phyloP scores from a whole-genome alignment of 2,329 filamentous ascomycete genomes.

The Colletotrichum somersetense region DNA sequence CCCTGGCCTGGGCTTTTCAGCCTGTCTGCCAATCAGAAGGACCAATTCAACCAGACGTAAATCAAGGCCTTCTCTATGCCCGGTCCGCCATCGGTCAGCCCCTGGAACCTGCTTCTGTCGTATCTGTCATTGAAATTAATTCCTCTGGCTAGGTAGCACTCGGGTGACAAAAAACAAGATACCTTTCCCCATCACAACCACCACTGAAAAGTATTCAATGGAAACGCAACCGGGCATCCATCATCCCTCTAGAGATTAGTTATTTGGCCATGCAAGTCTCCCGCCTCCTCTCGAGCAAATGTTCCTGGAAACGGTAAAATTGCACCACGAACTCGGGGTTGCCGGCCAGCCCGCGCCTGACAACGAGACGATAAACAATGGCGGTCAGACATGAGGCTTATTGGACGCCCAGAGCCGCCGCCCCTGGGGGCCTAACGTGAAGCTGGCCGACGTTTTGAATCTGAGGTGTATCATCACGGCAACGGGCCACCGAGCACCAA shows the following conservation, averaged over 20 bases:
- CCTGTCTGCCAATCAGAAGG: conserved; percentile 6
- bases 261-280: background rate
- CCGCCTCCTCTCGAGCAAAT: background rate
- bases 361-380: conserved; percentile 16
- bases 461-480: conserved; percentile 20
- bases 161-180: no score
- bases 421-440: background rate
- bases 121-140: conserved; percentile 12
- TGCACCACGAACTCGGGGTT: background rate
- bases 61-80: background rate
- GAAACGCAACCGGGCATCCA: background rate
- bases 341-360: conserved; percentile 1
- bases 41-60: background rate
- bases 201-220: no score
- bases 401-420: conserved; percentile 1
- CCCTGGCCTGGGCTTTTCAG: background rate
- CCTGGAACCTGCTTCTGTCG: background rate
- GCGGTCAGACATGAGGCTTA: conserved; percentile 8
- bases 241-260: background rate
- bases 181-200: no score
- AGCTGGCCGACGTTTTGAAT: conserved; percentile 28
- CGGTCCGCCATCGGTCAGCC: background rate
- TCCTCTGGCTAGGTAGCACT: background rate
- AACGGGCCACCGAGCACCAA: conserved; percentile 30
- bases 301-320: background rate